Evolutionary conservation across 805 yeast genomes (phyloP), one percentile per base, ranked within the genome.

Genomic region (Ogataea saltuana): DNA sequence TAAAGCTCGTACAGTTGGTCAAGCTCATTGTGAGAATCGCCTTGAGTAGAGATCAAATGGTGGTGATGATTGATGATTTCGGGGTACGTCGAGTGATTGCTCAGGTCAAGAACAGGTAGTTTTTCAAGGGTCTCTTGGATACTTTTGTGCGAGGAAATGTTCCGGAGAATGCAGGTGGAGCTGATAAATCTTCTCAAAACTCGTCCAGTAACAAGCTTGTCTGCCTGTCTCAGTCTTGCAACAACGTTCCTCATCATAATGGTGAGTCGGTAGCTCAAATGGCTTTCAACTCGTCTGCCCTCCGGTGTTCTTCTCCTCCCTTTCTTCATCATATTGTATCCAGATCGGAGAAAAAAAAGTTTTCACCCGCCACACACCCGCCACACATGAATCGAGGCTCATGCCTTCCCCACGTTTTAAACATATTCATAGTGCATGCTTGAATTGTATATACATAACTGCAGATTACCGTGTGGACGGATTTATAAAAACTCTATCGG

Each of bases 1-100:
- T 22, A 38, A 3, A 38, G 34, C 13, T 38, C 41, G 16, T 38
- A 38, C 20, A 38, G 17, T 19, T 20, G 21, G 9, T 32, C 35
- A 7, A 19, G 10, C 10, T 32, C 26, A 11, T 20, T 13, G 6
- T 4, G 4, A 5, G 13, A 15, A 6, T 29, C 22, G 4, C 5
- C 16, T 21, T 20, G 26, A n/a, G 17, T 17, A 19, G 25, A 21
- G 19, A 29, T 7, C 13, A 32, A 15, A 19, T 32, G 26, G 26
- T 32, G 35, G 25, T 32, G 35, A 15, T 32, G 35, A 26, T 32
- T 12, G 35, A 32, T 32, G 16, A 32, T 20, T 3, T n/a, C 6
- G 15, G 35, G 5, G 22, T 20, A 20, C 26, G 16, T 20, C n/a
- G 35, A 11, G 22, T 32, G 35, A 17, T 32, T 6, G 8, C n/a